These are phyloP conservation scores for Orbilia ellipsospora DNA, from an alignment of 2,329 filamentous ascomycete species.

Conservation along the genomic window DNA sequence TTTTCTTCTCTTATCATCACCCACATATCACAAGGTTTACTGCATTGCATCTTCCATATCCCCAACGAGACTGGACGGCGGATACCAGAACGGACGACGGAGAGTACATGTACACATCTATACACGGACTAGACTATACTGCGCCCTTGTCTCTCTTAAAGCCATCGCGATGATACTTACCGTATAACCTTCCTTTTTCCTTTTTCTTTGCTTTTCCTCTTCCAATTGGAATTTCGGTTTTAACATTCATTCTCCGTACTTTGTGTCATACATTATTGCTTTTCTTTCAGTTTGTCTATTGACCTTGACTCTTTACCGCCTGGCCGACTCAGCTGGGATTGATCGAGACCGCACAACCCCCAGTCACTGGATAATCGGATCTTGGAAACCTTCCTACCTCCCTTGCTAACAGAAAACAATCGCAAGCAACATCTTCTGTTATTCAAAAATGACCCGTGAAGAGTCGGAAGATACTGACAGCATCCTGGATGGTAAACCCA, in stretches of 20 bases:
- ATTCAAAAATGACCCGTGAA: slow-evolving; percentile 43
- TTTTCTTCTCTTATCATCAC: slow-evolving; percentile 7
- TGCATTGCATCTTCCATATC: slow-evolving; percentile 8
- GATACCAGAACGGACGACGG: neutral
- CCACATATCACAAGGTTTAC: slow-evolving; percentile 14
- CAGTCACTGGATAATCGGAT: slow-evolving; percentile 40
- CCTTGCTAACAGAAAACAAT: slow-evolving; percentile 6
- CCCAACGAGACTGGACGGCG: slow-evolving; percentile 1
- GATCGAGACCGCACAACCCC: slow-evolving; percentile 6
- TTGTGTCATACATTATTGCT: slow-evolving; percentile 1
- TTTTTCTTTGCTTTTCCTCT: slow-evolving; percentile 17
- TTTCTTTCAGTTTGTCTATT: neutral
- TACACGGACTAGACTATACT: slow-evolving; percentile 7
- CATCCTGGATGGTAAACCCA: slow-evolving; percentile 40
- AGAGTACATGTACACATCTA: slow-evolving; percentile 13
- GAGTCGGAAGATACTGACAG: slow-evolving; percentile 39
- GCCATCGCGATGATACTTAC: slow-evolving; percentile 40
- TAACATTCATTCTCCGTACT: neutral
- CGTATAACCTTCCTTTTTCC: slow-evolving; percentile 45
- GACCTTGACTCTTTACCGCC: slow-evolving; percentile 3
- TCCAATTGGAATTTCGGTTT: neutral
- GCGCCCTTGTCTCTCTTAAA: slow-evolving; percentile 7
- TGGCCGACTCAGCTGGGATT: slow-evolving; percentile 9
- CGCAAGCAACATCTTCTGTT: neutral
- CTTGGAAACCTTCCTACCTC: slow-evolving; percentile 8